Evolutionary conservation across 2,329 filamentous ascomycete genomes (phyloP).

Genomic region (Trichoderma endophyticum): DNA sequence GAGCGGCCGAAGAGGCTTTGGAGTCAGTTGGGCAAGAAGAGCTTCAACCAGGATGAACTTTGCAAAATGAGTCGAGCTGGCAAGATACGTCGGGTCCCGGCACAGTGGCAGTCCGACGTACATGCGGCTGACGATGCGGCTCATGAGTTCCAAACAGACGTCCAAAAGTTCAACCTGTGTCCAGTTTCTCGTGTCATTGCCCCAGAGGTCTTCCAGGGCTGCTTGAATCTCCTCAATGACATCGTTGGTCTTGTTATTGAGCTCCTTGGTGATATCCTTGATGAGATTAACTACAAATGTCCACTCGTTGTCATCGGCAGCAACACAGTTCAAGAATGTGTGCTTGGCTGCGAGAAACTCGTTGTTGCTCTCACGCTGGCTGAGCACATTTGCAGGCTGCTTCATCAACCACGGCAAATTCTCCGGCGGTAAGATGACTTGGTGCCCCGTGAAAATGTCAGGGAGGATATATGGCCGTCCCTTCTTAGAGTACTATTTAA

Average conservation of each 20-base stretch:
- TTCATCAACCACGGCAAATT: neutral
- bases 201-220: neutral
- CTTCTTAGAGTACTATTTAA: neutral
- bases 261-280: neutral
- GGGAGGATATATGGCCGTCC: conserved; percentile 7
- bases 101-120: neutral
- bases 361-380: conserved; percentile 6
- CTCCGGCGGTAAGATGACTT: neutral
- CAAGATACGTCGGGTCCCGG: neutral
- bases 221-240: neutral
- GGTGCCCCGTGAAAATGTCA: conserved; percentile 8
- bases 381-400: neutral
- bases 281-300: neutral
- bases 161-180: conserved; percentile 1
- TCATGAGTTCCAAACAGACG: neutral
- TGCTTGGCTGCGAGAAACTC: conserved; percentile 8
- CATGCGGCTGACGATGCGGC: neutral
- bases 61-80: neutral
- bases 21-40: neutral
- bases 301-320: neutral
- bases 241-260: conserved; percentile 1
- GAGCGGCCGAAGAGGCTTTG: neutral
- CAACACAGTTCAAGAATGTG: conserved; percentile 3
- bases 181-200: neutral
- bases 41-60: conserved; percentile 1